These are phyloP conservation scores for Calonectria leucothoes DNA, from an alignment of 2,329 filamentous ascomycete genomes.

Conservation along the genomic window DNA sequence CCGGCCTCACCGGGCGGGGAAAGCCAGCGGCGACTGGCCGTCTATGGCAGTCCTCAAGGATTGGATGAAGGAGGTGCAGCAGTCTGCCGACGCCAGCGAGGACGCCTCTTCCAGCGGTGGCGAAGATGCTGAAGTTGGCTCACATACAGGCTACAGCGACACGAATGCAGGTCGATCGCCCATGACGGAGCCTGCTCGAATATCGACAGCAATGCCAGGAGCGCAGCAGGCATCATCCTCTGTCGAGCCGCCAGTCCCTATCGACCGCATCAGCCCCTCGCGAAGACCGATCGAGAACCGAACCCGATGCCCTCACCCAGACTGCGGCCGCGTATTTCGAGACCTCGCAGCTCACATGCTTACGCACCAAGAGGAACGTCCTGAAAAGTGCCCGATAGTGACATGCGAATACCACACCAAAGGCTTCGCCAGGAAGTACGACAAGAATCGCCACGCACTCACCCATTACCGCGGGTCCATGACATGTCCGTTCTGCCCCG, in stretches of 20 bases:
- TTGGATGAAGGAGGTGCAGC: slow-evolving; percentile 70
- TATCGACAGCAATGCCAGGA: slow-evolving; percentile 22
- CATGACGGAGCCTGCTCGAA: slow-evolving; percentile 26
- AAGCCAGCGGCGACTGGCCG: slow-evolving; percentile 69
- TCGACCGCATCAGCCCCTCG: slow-evolving; percentile 43
- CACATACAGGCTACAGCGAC: slow-evolving; percentile 29
- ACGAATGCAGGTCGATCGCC: slow-evolving; percentile 24
- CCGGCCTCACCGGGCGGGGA: slow-evolving; percentile 65
- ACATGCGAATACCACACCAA: slow-evolving; percentile 95
- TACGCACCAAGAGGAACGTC: slow-evolving; percentile 92
- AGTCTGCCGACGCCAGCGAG: slow-evolving; percentile 60
- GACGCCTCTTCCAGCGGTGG: slow-evolving; percentile 60
- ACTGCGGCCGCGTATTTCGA: slow-evolving; percentile 70
- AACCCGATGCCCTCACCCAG: slow-evolving; percentile 66
- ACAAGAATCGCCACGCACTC: slow-evolving; percentile 95
- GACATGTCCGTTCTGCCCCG: slow-evolving; percentile 96
- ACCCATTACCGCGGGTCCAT: slow-evolving; percentile 99
- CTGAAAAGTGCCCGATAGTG: slow-evolving; percentile 94
- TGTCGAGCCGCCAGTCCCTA: slow-evolving; percentile 40
- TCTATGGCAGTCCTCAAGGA: slow-evolving; percentile 68
- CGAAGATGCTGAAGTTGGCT: slow-evolving; percentile 59
- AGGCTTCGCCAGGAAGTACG: slow-evolving; percentile 96
- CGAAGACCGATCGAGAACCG: slow-evolving; percentile 53
- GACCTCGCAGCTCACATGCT: slow-evolving; percentile 90
- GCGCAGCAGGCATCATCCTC: slow-evolving; percentile 31